Percentiles rank a stretch among this genome's conserved stretches.
Conservation (phyloP, 257 asterid species). For the Prunella vulgaris region DNA sequence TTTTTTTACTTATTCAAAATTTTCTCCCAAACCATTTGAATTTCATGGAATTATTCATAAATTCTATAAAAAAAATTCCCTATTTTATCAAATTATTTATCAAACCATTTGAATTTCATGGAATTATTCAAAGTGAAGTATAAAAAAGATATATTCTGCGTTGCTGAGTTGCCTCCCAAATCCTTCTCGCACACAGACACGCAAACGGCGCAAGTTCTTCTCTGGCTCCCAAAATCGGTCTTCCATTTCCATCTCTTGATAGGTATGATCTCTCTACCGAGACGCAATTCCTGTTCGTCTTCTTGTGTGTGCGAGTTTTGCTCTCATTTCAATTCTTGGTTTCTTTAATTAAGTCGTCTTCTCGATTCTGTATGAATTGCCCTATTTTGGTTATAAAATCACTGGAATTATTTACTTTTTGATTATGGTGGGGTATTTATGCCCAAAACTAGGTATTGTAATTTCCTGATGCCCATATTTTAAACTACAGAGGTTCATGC, state of each 20-base stretch:
- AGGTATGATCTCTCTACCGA: background rate
- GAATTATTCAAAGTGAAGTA: background rate
- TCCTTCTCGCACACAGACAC: background rate
- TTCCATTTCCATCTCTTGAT: background rate
- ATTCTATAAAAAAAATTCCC: too few species aligned
- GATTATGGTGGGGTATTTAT: background rate
- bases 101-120: background rate
- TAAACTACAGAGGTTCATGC: too few species aligned
- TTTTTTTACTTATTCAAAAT: too few species aligned
- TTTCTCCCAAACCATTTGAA: too few species aligned
- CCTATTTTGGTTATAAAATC: background rate
- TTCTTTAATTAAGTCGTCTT: background rate
- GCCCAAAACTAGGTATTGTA: background rate
- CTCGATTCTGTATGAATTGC: background rate
- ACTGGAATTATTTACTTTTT: too few species aligned
- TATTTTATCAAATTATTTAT: too few species aligned
- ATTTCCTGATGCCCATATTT: background rate
- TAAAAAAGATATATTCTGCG: background rate
- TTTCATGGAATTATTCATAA: too few species aligned
- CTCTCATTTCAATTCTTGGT: slow-evolving; percentile 7
- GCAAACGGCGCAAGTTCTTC: background rate
- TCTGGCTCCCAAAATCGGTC: background rate
- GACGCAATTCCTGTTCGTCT: background rate
- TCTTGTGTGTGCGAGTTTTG: background rate
- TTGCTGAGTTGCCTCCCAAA: background rate